Evolutionary conservation across 2,329 filamentous ascomycete genomes (phyloP).

Genomic region (Fusarium denticulatum): DNA sequence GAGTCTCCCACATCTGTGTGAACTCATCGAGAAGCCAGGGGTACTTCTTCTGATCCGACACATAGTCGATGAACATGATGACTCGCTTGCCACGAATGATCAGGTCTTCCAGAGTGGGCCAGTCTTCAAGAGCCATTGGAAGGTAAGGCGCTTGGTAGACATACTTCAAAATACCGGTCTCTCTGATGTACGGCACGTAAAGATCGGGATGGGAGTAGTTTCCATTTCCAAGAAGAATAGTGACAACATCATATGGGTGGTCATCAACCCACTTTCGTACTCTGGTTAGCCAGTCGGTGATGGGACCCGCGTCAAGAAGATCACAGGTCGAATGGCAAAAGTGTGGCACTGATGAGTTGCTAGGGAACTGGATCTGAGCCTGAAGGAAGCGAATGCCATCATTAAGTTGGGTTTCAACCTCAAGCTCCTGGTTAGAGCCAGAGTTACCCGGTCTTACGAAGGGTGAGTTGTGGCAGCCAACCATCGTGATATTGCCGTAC

Average conservation of each 20-base stretch:
- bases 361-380: slow-evolving; percentile 69
- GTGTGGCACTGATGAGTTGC: slow-evolving; percentile 64
- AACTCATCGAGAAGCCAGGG: slow-evolving; percentile 92
- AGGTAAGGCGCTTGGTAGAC: slow-evolving; percentile 77
- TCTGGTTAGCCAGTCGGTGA: slow-evolving; percentile 75
- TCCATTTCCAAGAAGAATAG: slow-evolving; percentile 85
- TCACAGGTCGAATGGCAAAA: slow-evolving; percentile 90
- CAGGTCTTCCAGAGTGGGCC: slow-evolving; percentile 84
- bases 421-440: slow-evolving; percentile 77
- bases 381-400: slow-evolving; percentile 77
- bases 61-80: slow-evolving; percentile 86
- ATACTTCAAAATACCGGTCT: slow-evolving; percentile 76
- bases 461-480: slow-evolving; percentile 83
- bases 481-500: slow-evolving; percentile 84
- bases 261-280: slow-evolving; percentile 77
- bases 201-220: slow-evolving; percentile 73
- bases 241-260: slow-evolving; percentile 89
- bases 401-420: slow-evolving; percentile 76
- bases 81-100: slow-evolving; percentile 77
- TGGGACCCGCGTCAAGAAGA: slow-evolving; percentile 81
- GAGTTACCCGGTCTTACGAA: slow-evolving; percentile 77
- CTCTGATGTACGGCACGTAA: slow-evolving; percentile 75
- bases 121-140: slow-evolving; percentile 78
- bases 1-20: slow-evolving; percentile 88
- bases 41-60: slow-evolving; percentile 78